Conservation (phyloP, 148 eudicot genomes). For the Amaranthus hypochondriacus region DNA sequence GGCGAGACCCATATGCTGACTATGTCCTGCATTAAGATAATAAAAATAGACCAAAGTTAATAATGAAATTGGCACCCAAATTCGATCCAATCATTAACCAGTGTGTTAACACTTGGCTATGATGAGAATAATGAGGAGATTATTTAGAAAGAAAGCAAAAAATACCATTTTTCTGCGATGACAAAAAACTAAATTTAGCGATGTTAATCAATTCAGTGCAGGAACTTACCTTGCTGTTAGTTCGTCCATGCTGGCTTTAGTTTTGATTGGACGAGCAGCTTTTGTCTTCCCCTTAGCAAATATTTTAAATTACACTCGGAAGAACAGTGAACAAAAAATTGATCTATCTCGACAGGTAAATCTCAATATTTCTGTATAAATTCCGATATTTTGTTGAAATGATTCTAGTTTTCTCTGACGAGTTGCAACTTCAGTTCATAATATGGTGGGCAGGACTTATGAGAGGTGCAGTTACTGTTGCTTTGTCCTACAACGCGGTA, state of each 20-base stretch:
- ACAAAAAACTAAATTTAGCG: conserved; percentile 13
- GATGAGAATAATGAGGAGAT: too few relatives aligned
- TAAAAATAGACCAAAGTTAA: too few relatives aligned
- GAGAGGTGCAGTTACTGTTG: conserved; percentile 96
- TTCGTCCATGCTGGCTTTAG: conserved; percentile 54
- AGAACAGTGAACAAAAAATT: conserved; percentile 48
- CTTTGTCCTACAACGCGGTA: conserved; percentile 91
- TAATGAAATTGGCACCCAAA: too few relatives aligned
- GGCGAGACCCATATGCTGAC: too few relatives aligned
- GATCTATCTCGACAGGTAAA: conserved; percentile 55
- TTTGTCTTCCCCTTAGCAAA: conserved; percentile 78
- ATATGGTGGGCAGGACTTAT: conserved; percentile 99
- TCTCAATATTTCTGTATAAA: not conserved
- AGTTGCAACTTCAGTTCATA: conserved; percentile 48
- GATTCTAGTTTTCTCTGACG: conserved; percentile 10
- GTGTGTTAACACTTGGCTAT: too few relatives aligned
- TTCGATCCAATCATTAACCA: too few relatives aligned
- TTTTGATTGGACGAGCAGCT: conserved; percentile 86
- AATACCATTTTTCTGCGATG: conserved; percentile 1
- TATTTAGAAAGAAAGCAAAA: not conserved
- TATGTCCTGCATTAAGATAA: too few relatives aligned
- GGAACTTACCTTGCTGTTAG: conserved; percentile 67
- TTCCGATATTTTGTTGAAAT: not conserved
- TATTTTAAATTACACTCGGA: conserved; percentile 39
- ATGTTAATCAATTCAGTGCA: conserved; percentile 48